A percentile compares a stretch with the other conserved stretches of the same genome.
Evolutionary conservation across 2,329 filamentous ascomycete species (phyloP).

Genomic region (Ophiosphaerella herpotricha): DNA sequence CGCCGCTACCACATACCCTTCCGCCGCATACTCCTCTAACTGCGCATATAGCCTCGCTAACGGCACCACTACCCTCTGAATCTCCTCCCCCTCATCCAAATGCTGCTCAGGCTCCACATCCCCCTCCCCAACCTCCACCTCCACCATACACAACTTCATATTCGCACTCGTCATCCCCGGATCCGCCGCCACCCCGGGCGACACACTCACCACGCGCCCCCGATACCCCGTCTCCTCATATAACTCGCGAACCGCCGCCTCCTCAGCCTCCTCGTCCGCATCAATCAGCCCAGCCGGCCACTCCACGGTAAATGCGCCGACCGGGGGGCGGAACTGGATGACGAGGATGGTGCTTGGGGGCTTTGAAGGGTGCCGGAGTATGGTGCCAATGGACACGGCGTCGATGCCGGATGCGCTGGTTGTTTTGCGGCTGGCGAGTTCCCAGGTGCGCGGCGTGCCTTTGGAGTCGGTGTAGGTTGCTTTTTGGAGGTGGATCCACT

Average conservation of each 20-base stretch:
- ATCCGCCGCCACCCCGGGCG: slow-evolving; percentile 27
- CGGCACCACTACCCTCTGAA: slow-evolving; percentile 31
- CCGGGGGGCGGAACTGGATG: slow-evolving; percentile 63
- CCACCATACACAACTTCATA: slow-evolving; percentile 31
- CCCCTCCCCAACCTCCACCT: slow-evolving; percentile 23
- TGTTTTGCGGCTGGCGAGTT: slow-evolving; percentile 70
- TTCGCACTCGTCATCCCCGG: slow-evolving; percentile 36
- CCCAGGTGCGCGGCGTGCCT: slow-evolving; percentile 65
- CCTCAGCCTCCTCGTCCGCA: slow-evolving; percentile 59
- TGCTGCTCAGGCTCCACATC: slow-evolving; percentile 32
- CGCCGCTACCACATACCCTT: slow-evolving; percentile 33
- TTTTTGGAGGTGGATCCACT: slow-evolving; percentile 43
- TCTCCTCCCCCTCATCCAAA: slow-evolving; percentile 35
- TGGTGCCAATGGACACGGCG: slow-evolving; percentile 72
- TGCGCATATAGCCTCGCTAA: slow-evolving; percentile 25
- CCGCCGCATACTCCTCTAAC: slow-evolving; percentile 27
- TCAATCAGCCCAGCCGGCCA: slow-evolving; percentile 57
- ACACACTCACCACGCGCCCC: slow-evolving; percentile 43
- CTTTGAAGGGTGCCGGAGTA: slow-evolving; percentile 53
- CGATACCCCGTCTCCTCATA: slow-evolving; percentile 67
- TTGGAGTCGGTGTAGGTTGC: slow-evolving; percentile 64
- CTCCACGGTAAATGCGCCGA: slow-evolving; percentile 62
- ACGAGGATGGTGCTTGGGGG: slow-evolving; percentile 40
- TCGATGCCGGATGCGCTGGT: slow-evolving; percentile 60
- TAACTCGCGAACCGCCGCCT: slow-evolving; percentile 62